phyloP scores from a whole-genome alignment of 2,329 filamentous ascomycete species.

The Aureobasidium lini region DNA sequence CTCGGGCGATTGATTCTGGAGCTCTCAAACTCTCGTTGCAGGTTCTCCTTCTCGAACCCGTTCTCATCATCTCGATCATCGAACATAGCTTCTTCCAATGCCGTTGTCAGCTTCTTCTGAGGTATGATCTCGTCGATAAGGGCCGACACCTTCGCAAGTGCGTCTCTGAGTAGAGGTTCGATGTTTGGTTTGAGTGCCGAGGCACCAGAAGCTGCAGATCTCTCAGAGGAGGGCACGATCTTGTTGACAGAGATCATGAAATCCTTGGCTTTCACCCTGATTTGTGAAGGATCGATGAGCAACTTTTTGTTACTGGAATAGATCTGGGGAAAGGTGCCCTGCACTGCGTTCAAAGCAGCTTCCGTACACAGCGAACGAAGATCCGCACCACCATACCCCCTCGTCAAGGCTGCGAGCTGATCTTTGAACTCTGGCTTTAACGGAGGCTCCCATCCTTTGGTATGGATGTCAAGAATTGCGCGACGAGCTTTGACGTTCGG shows the following conservation, averaged over 20 bases:
- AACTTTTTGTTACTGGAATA: constrained; percentile 87
- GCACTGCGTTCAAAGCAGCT: constrained; percentile 89
- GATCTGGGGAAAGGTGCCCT: constrained; percentile 92
- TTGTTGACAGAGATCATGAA: constrained; percentile 97
- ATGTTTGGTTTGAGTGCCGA: constrained; percentile 71
- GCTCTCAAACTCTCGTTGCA: constrained; percentile 66
- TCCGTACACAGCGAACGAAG: constrained; percentile 90
- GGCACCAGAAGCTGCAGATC: constrained; percentile 78
- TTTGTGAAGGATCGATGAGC: constrained; percentile 74
- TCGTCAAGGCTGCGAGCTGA: constrained; percentile 77
- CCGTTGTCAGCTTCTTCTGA: constrained; percentile 76
- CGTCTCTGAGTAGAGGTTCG: constrained; percentile 69
- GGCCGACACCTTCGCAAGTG: constrained; percentile 57
- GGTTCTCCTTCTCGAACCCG: constrained; percentile 77
- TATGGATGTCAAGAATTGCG: constrained; percentile 91
- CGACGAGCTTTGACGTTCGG: constrained; percentile 73
- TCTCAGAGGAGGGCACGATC: constrained; percentile 88
- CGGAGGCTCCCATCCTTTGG: constrained; percentile 77
- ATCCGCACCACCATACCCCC: constrained; percentile 95
- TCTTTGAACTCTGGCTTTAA: constrained; percentile 72
- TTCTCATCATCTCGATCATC: constrained; percentile 73
- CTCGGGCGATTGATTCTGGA: constrained; percentile 83
- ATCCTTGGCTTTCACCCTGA: constrained; percentile 82
- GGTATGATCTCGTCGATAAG: constrained; percentile 72
- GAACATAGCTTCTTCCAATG: constrained; percentile 91